phyloP scores from a whole-genome alignment of 768 basidiomycete genomes.

The Mycena haematopus region DNA sequence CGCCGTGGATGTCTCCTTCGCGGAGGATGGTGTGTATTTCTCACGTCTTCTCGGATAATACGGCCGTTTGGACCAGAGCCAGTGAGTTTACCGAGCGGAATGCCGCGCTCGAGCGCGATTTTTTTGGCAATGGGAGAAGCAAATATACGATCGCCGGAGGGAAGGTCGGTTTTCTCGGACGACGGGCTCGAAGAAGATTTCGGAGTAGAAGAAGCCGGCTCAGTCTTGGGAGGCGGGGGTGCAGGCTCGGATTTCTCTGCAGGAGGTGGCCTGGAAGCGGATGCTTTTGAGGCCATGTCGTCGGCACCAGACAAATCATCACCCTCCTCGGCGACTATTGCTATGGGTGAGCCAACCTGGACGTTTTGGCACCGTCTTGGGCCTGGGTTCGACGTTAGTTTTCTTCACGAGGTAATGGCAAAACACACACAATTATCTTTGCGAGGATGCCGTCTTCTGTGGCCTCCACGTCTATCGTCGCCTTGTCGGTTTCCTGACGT shows the following conservation, averaged over 20 bases:
- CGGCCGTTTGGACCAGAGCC: slow-evolving; percentile 94
- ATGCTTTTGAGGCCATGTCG: slow-evolving; percentile 70
- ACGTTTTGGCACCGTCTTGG: slow-evolving; percentile 87
- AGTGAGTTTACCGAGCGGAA: slow-evolving; percentile 88
- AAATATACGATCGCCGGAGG: slow-evolving; percentile 84
- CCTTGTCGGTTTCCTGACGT: slow-evolving; percentile 97
- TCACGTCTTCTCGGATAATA: slow-evolving; percentile 96
- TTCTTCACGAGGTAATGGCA: not conserved
- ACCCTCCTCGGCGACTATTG: slow-evolving; percentile 92
- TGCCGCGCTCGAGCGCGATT: slow-evolving; percentile 92
- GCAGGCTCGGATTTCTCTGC: slow-evolving; percentile 43
- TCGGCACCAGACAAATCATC: slow-evolving; percentile 89
- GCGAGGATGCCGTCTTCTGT: slow-evolving; percentile 97
- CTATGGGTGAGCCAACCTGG: slow-evolving; percentile 86
- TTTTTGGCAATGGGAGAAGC: slow-evolving; percentile 97
- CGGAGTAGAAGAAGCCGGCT: slow-evolving; percentile 34
- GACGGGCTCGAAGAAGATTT: slow-evolving; percentile 35
- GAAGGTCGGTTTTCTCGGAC: slow-evolving; percentile 55
- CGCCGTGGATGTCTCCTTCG: slow-evolving; percentile 51
- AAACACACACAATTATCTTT: slow-evolving; percentile 86
- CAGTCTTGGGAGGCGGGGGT: slow-evolving; percentile 51
- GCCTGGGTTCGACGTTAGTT: slow-evolving; percentile 52
- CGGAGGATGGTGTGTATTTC: slow-evolving; percentile 71
- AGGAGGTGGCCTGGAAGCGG: slow-evolving; percentile 42
- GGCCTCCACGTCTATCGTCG: slow-evolving; percentile 98